phyloP scores from a whole-genome alignment of 2,329 filamentous ascomycete genomes.

The Corniculantispora saksenae region DNA sequence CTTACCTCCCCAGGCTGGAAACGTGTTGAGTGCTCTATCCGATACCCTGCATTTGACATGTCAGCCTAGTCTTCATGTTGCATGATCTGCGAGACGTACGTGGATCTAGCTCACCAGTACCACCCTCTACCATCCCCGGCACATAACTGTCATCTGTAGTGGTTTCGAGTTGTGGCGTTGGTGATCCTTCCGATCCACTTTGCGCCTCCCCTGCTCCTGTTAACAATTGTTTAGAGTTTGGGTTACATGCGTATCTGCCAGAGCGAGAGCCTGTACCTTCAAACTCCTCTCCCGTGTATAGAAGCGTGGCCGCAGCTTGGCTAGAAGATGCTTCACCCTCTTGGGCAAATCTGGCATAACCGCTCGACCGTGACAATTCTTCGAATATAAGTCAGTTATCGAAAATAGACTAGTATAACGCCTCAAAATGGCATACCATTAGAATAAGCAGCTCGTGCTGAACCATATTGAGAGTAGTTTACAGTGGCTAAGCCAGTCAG shows the following conservation, averaged over 20 bases:
- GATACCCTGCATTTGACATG: slow-evolving; percentile 36
- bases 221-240: neutral
- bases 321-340: slow-evolving; percentile 10
- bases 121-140: slow-evolving; percentile 5
- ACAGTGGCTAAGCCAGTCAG: neutral
- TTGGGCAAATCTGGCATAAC: neutral
- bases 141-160: slow-evolving; percentile 11
- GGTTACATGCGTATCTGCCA: neutral
- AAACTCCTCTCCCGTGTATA: neutral
- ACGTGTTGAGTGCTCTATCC: slow-evolving; percentile 38
- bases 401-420: too few species aligned
- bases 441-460: neutral
- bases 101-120: slow-evolving; percentile 35
- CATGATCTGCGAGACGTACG: slow-evolving; percentile 30
- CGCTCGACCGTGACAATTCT: neutral
- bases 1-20: slow-evolving; percentile 46
- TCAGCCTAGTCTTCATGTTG: neutral
- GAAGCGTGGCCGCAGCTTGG: neutral
- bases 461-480: slow-evolving; percentile 6
- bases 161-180: slow-evolving; percentile 3
- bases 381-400: neutral
- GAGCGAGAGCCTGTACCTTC: neutral
- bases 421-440: neutral
- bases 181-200: slow-evolving; percentile 13
- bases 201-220: neutral